Evolutionary conservation across 192 early-diverging fungal species (phyloP), one percentile per base, ranked within the genome.

Genomic region (Linnemannia exigua): DNA sequence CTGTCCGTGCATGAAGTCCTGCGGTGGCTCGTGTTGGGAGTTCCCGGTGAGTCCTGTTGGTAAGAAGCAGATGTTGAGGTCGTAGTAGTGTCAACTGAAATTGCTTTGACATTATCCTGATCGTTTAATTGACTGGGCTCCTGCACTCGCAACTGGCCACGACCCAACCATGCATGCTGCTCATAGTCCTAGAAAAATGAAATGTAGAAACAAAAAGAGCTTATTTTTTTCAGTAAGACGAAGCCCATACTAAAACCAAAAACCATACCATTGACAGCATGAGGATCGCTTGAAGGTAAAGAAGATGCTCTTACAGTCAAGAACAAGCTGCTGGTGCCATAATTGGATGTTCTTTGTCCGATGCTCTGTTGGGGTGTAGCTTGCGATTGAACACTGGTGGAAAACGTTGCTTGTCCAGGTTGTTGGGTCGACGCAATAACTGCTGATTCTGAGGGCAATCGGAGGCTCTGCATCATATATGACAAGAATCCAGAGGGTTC

Each of bases 401-500:
- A 63, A 63, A 25, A 31, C 14, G 0, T 31, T 31, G 28, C 25
- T 25, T 63, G 28, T 63, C 58, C 58, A 28, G n/a, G 31, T 8
- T 9, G 28, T 3, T 15, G 58, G 58, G 11, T 63, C 28, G 14
- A 25, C 3, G 58, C 25, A 7, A 20, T n/a, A 19, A 16, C 47
- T 41, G 44, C 25, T 14, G 11, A 22, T n/a, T 22, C 11, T 17
- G 51, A 36, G 52, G 70, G 51, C 25, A 67, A 35, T 16, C 31
- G 47, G 31, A 74, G 70, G 20, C 73, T 76, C 22, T 83, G 71
- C 76, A 77, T 77, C 76, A 74, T 72, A 48, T 74, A 77, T 15
- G 44, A 77, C 12, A 77, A 51, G 25, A 74, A 22, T 1, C 70
- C 47, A 15, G 63, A 72, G 28, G 63, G 28, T 44, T 44, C 41